Percentiles rank a stretch among this genome's conserved stretches.
phyloP scores from a whole-genome alignment of 2,329 filamentous ascomycete species.

The Scopulariopsis brevicaulis region DNA sequence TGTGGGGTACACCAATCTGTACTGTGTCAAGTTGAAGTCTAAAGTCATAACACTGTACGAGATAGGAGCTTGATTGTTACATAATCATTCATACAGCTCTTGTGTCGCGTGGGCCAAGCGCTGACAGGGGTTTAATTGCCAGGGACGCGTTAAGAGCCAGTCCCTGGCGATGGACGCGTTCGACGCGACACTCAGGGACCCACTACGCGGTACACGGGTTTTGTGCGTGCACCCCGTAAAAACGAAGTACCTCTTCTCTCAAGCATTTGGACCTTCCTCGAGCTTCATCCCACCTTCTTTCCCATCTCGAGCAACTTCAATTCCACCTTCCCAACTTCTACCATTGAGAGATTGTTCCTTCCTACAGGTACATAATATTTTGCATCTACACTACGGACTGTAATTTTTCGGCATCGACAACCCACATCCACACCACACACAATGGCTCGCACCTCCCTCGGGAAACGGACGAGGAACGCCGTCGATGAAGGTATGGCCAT shows the following conservation, averaged over 20 bases:
- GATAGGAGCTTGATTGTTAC: neutral
- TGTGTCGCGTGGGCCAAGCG: neutral
- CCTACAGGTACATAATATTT: neutral
- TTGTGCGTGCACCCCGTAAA: conserved; percentile 1
- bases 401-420: neutral
- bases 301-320: neutral
- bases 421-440: neutral
- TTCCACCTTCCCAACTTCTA: neutral
- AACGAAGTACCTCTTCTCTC: neutral
- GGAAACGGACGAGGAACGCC: conserved; percentile 12
- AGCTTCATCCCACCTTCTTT: neutral
- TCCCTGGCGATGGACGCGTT: conserved; percentile 1
- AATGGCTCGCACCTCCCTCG: conserved; percentile 13
- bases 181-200: neutral
- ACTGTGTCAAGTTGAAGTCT: neutral
- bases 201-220: conserved; percentile 2
- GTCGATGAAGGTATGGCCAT: conserved; percentile 10
- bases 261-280: neutral
- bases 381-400: neutral
- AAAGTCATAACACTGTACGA: neutral
- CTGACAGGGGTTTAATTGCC: conserved; percentile 4
- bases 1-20: too few species aligned
- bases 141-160: neutral
- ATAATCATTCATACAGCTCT: neutral
- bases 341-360: neutral